Evolutionary conservation across 2,329 filamentous ascomycete genomes (phyloP).

Genomic region (Botryosphaeria agaves): DNA sequence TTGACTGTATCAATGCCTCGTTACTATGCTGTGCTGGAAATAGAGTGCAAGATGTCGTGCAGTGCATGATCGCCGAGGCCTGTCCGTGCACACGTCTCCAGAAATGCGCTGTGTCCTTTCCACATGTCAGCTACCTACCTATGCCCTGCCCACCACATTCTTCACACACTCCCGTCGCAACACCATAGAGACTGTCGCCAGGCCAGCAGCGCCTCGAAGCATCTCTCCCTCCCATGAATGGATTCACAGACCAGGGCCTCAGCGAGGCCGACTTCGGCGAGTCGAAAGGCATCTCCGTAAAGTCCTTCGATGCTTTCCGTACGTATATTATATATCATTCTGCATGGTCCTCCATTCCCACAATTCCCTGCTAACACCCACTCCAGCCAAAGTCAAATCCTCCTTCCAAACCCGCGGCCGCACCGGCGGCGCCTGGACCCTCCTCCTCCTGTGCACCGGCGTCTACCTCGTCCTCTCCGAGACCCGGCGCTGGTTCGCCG

Average conservation of each 20-base stretch:
- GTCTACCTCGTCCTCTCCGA: conserved; percentile 62
- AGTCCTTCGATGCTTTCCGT: conserved; percentile 96
- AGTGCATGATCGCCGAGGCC: no score
- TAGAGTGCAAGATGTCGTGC: no score
- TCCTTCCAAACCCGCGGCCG: conserved; percentile 75
- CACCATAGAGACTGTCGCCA: no score
- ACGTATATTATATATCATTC: conserved; percentile 24
- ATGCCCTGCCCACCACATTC: no score
- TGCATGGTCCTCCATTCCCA: conserved; percentile 2
- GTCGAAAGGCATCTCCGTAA: conserved; percentile 44
- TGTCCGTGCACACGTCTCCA: no score
- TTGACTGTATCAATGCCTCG: no score
- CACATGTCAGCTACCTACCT: no score
- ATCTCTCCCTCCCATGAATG: conserved; percentile 53
- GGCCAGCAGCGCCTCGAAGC: conserved; percentile 1
- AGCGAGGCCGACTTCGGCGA: conserved; percentile 70
- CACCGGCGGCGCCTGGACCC: conserved; percentile 85
- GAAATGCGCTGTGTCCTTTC: no score
- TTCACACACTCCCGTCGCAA: no score
- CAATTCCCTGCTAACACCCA: conserved; percentile 1
- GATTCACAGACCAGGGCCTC: conserved; percentile 51
- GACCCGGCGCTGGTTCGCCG: conserved; percentile 65
- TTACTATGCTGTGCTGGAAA: no score
- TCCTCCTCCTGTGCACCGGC: conserved; percentile 62
- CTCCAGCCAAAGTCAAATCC: conserved; percentile 78